These are phyloP conservation scores for Filosporella fistucella DNA, from an alignment of 495 filamentous ascomycete genomes.

Conservation along the genomic window DNA sequence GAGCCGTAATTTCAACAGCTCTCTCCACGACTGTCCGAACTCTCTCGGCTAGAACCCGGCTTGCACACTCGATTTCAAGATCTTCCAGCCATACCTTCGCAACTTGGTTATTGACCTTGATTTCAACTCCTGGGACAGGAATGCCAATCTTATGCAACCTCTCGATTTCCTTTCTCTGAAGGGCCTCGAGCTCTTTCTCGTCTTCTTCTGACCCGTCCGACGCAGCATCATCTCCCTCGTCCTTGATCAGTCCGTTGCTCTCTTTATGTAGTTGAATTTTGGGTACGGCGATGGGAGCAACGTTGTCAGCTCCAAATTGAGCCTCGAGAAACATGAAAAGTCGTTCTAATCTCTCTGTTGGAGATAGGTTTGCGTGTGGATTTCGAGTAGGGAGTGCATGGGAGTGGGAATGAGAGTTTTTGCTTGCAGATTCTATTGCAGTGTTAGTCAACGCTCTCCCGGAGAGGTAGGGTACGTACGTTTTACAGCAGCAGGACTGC, in stretches of 20 bases:
- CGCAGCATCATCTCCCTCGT: conserved; percentile 24
- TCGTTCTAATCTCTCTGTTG: conserved; percentile 71
- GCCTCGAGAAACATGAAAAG: conserved; percentile 95
- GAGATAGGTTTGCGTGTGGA: conserved; percentile 63
- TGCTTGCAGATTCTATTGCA: conserved; percentile 40
- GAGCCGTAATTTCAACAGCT: conserved; percentile 84
- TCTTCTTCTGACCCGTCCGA: conserved; percentile 24
- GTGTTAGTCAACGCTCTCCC: conserved; percentile 1
- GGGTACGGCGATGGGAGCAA: conserved; percentile 67
- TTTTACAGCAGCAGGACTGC: conserved; percentile 89
- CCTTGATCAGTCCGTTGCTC: conserved; percentile 7
- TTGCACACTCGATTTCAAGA: conserved; percentile 80
- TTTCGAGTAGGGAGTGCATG: conserved; percentile 52
- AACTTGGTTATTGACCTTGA: conserved; percentile 82
- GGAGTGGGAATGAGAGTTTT: conserved; percentile 56
- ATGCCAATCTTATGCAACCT: conserved; percentile 76
- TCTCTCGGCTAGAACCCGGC: conserved; percentile 67
- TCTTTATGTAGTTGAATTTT: conserved; percentile 34
- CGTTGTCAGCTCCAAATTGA: conserved; percentile 80
- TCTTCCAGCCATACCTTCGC: conserved; percentile 90
- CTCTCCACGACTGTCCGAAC: conserved; percentile 87
- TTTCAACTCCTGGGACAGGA: conserved; percentile 81
- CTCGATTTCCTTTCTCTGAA: conserved; percentile 55
- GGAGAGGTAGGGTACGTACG: conserved; percentile 46
- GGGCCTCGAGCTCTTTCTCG: conserved; percentile 35